Base-by-base conservation (phyloP, 768 basidiomycete genomes). In the Pulveroboletus sp. region DNA sequence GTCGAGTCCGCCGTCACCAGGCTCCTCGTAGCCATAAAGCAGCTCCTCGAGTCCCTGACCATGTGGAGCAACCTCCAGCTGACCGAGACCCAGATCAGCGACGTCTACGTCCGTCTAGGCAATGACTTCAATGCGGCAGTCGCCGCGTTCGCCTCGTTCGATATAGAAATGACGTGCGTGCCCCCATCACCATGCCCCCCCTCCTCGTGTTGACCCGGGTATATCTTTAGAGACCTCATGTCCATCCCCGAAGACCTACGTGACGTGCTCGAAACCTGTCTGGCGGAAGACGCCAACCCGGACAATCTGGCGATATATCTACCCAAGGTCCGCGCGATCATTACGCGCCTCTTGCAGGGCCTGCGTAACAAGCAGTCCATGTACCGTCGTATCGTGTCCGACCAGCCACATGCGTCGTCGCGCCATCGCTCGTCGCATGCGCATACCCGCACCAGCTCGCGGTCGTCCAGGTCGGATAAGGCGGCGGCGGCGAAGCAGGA, bases 71-170 rank as follows among this genome's bases (percentile, higher is more conserved):
- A 75, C 50, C 69, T 79, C 51, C 76, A 82, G 59, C 77, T 87
- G 59, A 75, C 82, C 48, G 93, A 95, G 64, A 71, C 68, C 36
- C 76, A 89, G 57, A 93, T 99, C 64, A 97, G 94, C 76, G 92
- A 97, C 68, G 90, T 97, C 45, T 99, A 99, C 69, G 97, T 99
- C 45, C 82, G 84, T 46, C 76, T 99, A 20, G 97, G 97, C 20
- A 97, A 98, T 69, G 94, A 97, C 64, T 98, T 99, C 75, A 97
- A 97, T 63, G 80, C 82, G 14, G 94, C 94, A 10, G 90, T 94
- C 33, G 81, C 86, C 45, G 92, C 94, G 1, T 99, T 99, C 65
- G 78, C 79, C 3, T 73, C 78, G 12, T 92, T 85, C 56, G 83
- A 85, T 52, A 94, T 99, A 50, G 82, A 88, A 52, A 97, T 98